Conservation (phyloP, 2,329 filamentous ascomycete genomes). For the Sclerotinia nivalis region DNA sequence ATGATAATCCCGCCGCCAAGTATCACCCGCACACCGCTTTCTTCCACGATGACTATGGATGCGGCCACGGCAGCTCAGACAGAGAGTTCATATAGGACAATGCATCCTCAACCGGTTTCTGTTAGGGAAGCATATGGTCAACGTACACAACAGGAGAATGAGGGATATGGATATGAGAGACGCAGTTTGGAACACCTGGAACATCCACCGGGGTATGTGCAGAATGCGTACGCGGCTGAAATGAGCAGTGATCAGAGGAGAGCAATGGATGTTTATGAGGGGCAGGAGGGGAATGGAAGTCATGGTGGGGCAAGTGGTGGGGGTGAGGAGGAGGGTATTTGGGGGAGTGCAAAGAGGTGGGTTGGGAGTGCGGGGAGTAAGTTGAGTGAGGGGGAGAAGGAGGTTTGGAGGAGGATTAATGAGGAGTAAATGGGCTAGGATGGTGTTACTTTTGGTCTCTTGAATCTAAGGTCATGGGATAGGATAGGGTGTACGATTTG, state of each 20-base stretch:
- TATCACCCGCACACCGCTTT: conserved; percentile 46
- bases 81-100: background rate
- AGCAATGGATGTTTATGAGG: conserved; percentile 31
- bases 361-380: conserved; percentile 57
- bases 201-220: conserved; percentile 53
- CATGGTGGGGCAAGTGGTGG: conserved; percentile 26
- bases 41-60: conserved; percentile 46
- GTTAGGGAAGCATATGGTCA: background rate
- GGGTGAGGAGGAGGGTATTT: conserved; percentile 45
- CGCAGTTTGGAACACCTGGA: conserved; percentile 38
- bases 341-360: conserved; percentile 59
- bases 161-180: background rate
- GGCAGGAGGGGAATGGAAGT: conserved; percentile 40
- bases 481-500: background rate
- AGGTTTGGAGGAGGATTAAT: conserved; percentile 65
- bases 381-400: conserved; percentile 58
- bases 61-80: background rate
- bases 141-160: background rate
- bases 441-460: background rate
- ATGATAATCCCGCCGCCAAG: conserved; percentile 38
- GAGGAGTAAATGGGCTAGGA: conserved; percentile 41
- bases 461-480: background rate
- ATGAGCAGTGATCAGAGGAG: conserved; percentile 49
- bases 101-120: conserved; percentile 21
- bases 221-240: conserved; percentile 55